A percentile compares a stretch with the other conserved stretches of the same genome.
phyloP scores from a whole-genome alignment of 257 asterid species.

The Nicotiana attenuata region DNA sequence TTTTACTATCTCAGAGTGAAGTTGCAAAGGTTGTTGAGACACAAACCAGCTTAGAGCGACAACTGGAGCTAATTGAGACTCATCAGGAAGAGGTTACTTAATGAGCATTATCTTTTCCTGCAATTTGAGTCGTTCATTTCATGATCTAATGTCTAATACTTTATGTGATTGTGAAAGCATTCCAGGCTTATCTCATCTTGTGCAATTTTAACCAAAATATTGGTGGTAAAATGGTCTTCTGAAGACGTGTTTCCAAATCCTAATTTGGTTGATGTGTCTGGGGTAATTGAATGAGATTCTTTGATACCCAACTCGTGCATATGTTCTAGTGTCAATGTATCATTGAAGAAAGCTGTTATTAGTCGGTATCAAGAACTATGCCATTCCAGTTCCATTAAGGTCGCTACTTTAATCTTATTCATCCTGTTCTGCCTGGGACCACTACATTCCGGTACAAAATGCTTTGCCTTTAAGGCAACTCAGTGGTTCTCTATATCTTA shows the following conservation, averaged over 20 bases:
- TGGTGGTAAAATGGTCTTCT: not conserved
- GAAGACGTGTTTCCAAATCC: not conserved
- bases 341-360: not conserved
- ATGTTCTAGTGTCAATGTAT: not conserved
- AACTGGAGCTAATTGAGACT: conserved; percentile 90
- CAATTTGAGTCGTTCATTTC: not conserved
- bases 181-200: not conserved
- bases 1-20: conserved; percentile 53
- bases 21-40: conserved; percentile 92
- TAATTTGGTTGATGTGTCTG: not conserved
- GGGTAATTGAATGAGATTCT: not conserved
- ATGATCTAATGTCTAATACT: conserved; percentile 1
- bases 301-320: conserved; percentile 2
- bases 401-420: not conserved
- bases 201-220: not conserved
- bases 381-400: not conserved
- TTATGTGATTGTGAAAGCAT: conserved; percentile 4
- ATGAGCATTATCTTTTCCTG: not conserved
- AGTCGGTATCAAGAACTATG: not conserved
- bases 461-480: not conserved
- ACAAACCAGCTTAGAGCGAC: conserved; percentile 79
- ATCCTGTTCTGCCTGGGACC: not conserved
- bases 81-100: conserved; percentile 85
- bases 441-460: not conserved
- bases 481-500: not conserved